Conservation (phyloP, 2,329 filamentous ascomycete genomes). For the Talaromyces albobiverticillius region DNA sequence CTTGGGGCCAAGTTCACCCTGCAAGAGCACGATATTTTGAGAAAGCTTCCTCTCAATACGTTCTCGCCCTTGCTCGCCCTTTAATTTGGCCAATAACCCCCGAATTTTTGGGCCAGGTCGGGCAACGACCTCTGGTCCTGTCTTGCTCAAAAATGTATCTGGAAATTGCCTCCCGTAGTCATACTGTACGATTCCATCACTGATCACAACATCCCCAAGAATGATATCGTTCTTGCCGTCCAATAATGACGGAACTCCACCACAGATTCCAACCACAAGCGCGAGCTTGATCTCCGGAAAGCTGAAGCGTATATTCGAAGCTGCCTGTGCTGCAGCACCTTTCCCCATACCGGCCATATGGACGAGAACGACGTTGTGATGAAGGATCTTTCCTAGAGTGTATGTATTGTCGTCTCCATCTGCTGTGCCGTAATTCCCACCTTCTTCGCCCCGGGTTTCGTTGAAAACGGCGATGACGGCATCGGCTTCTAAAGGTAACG, state of each 20-base stretch:
- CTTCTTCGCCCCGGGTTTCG: constrained; percentile 1
- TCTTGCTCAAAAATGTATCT: constrained; percentile 1
- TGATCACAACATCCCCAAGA: constrained; percentile 28
- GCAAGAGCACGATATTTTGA: not conserved
- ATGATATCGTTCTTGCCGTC: constrained; percentile 18
- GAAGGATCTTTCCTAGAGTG: constrained; percentile 16
- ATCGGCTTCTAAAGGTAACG: constrained; percentile 22
- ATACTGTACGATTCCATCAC: constrained; percentile 22
- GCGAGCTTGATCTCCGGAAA: constrained; percentile 33
- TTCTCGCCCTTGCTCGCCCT: not conserved
- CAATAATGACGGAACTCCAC: constrained; percentile 29
- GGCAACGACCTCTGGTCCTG: not conserved
- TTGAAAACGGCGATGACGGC: constrained; percentile 6
- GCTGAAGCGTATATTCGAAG: constrained; percentile 30
- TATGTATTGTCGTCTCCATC: constrained; percentile 11
- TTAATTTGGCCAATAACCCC: not conserved
- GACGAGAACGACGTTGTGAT: constrained; percentile 19
- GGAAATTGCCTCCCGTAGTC: constrained; percentile 27
- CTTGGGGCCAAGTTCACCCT: not conserved
- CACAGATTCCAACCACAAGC: constrained; percentile 43
- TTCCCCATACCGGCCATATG: constrained; percentile 20
- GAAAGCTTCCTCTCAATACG: not conserved
- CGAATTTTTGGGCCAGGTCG: constrained; percentile 4
- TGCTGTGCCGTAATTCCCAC: not conserved
- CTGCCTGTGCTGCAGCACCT: constrained; percentile 19